Evolutionary conservation across 345 rosid genomes (phyloP), one percentile per base, ranked within the genome.

Genomic region (Erucastrum elatum): DNA sequence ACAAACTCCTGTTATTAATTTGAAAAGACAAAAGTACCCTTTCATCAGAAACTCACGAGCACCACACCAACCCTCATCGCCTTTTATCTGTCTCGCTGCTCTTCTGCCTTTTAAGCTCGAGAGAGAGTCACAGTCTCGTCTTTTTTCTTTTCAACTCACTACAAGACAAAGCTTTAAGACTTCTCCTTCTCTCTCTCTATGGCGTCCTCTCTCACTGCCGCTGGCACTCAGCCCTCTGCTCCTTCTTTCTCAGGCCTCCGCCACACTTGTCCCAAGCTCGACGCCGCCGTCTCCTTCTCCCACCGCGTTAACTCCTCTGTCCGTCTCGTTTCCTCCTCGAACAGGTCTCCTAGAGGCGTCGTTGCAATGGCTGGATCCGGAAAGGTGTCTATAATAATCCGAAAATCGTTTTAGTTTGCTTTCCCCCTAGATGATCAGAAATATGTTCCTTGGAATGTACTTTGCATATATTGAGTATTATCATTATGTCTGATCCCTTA

Each of bases 341-440:
- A 84, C 10, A 91, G 85, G 31, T 85, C 91, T 71, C 84, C 82
- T 17, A 79, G 89, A 75, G 79, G 84, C 53, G 91, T 88, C 67
- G 85, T 88, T 46, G 88, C 97, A 75, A 93, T 93, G 96, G 96
- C 99, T 37, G 91, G 96, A 80, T 85, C 93, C 68, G 98, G 98
- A 83, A 93, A 87, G 91, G 99, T 91, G 74, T n/a, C n/a, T n/a
- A n/a, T n/a, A n/a, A n/a, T n/a, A n/a, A n/a, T n/a, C n/a, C n/a
- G n/a, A n/a, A n/a, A n/a, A n/a, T n/a, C n/a, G n/a, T n/a, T 53
- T 69, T 44, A 0, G 44, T 65, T 75, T 65, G 77, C 35, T 30
- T 15, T 15, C 35, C 4, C 17, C 30, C 6, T 8, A 4, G n/a
- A 26, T 51, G 41, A 53, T 69, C 33, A n/a, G n/a, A n/a, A n/a